Evolutionary conservation across 257 asterid species (phyloP), one percentile per base, ranked within the genome.

Genomic region (Ballota nigra): DNA sequence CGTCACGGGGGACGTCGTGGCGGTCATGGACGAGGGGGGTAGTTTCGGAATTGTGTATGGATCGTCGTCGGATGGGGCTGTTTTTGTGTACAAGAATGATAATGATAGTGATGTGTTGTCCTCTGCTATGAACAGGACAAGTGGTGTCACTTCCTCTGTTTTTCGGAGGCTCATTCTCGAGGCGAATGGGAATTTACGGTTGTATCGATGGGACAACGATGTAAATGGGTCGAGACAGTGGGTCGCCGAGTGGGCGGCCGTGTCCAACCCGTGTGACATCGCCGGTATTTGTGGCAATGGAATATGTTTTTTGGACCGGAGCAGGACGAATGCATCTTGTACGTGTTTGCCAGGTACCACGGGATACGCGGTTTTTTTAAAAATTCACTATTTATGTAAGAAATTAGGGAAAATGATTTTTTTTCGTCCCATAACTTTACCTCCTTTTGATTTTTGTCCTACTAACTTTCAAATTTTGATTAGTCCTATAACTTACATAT

Each of bases 161-260:
- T 73, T 87, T 0, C 66, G 97, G 41, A 66, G 97, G 38, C 49
- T 92, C 60, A 75, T 78, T 23, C 88, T 90, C 0, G 98, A 90
- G 76, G 78, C 80, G 24, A 90, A 92, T 52, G 97, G 98, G 18
- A 92, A 92, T 69, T 76, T 92, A 18, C 81, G 97, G 6, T 26
- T 92, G 65, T 90, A 92, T 38, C 75, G 95, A 47, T 90, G 98
- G 98, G 98, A 87, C 68, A 73, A 79, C 28, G 89, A 90, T 74
- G 87, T 88, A 16, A 88, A 90, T 33, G 98, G 97, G 8, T 85
- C 98, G 0, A 76, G 84, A 7, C 95, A 85, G 63, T 92, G 98
- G 97, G 96, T 90, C 8, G 72, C 95, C 2, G 98, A 92, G 69
- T 90, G 98, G 98, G 97, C 97, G 2, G 97, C 97, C 0, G 96